Evolutionary conservation across 2,329 filamentous ascomycete species (phyloP), one percentile per base, ranked within the genome.

Genomic region (Epicoccum nigrum): DNA sequence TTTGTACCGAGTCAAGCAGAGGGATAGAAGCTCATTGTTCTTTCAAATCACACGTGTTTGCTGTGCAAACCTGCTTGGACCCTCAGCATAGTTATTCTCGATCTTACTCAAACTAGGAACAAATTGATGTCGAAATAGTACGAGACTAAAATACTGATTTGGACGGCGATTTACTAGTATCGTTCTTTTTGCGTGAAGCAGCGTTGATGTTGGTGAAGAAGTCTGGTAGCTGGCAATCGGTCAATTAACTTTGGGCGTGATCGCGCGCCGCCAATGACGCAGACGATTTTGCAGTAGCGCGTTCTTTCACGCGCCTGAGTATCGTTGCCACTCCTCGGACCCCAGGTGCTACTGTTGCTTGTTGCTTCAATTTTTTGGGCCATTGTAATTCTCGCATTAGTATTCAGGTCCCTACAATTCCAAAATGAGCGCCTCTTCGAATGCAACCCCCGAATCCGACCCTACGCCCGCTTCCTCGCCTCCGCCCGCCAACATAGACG

Each of bases 381-480:
- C 21, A 13, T 8, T 34, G 13, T 33, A 11, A 2, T 34, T 30
- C 3, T 41, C 38, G 40, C 41, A 38, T 47, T 9, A 21, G 3
- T 20, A 33, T 39, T 28, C 4, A 31, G 49, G 31, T 4, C 27
- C 11, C 7, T 7, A 21, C 19, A 1, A 1, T 19, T 38, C 23
- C 51, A 49, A 45, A 16, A 70, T 70, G 64, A 56, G 59, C 11
- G 60, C 59, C 43, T 66, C 64, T 16, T 68, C 63, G 5, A 40
- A 52, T 13, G 54, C 58, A 11, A 59, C 58, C 45, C 53, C 59
- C 15, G 60, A 58, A 30, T 59, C 61, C 21, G 60, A 69, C 30
- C 66, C 66, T 12, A 72, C 68, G 4, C 70, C 70, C 6, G 67
- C 63, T 23, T 72, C 70, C 2, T 73, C 69, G 19, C 68, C 68